These are phyloP conservation scores for Globisporangium spiculum DNA, from an alignment of 352 stramenopile species.

Conservation along the genomic window DNA sequence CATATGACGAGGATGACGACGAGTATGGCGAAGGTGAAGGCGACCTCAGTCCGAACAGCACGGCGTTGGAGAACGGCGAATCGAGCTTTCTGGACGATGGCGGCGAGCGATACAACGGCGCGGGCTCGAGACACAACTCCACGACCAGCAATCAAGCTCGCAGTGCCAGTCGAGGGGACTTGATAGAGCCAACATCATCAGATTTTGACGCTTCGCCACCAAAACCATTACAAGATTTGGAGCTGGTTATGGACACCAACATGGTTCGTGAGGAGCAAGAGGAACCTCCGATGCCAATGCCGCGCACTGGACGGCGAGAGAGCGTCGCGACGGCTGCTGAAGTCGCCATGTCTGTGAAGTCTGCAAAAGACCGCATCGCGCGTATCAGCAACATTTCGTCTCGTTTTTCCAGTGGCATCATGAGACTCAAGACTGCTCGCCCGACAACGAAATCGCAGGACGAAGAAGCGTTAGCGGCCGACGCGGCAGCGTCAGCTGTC, in stretches of 20 bases:
- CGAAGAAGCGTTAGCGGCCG: conserved; percentile 12
- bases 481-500: background rate
- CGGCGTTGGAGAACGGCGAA: conserved; percentile 3
- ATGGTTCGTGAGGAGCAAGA: conserved; percentile 23
- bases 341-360: conserved; percentile 58
- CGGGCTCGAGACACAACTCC: conserved; percentile 8
- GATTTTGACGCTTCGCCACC: conserved; percentile 16
- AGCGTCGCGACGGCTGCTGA: conserved; percentile 24
- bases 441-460: conserved; percentile 18
- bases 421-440: conserved; percentile 34
- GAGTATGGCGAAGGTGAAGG: conserved; percentile 27
- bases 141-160: conserved; percentile 7
- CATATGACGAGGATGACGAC: conserved; percentile 44
- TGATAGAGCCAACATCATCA: conserved; percentile 27
- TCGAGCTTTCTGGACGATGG: conserved; percentile 20
- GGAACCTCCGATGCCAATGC: conserved; percentile 6
- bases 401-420: conserved; percentile 67
- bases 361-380: conserved; percentile 45
- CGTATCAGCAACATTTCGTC: conserved; percentile 73
- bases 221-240: conserved; percentile 17
- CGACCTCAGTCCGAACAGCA: conserved; percentile 5
- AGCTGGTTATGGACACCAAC: conserved; percentile 22
- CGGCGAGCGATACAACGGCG: conserved; percentile 10
- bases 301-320: conserved; percentile 11
- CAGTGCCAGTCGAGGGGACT: conserved; percentile 33